Evolutionary conservation across 495 filamentous ascomycete species (phyloP).

Genomic region (Xylaria venustula): DNA sequence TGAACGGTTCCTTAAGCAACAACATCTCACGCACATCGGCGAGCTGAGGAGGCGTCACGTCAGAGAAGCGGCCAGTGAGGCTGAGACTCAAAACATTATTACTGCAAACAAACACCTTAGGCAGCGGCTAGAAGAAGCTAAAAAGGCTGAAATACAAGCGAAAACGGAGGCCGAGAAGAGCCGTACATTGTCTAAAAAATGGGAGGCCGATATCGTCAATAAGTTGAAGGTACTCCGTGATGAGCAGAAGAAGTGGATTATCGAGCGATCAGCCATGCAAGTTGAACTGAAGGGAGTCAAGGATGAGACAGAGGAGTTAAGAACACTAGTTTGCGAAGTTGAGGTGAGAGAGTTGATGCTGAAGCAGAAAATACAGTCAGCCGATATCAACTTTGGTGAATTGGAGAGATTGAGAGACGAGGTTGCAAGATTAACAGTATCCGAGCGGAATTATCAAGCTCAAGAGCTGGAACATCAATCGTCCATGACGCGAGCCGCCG

Average conservation of each 20-base stretch:
- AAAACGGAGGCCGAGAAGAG: conserved; percentile 65
- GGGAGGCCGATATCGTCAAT: conserved; percentile 61
- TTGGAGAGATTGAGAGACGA: conserved; percentile 57
- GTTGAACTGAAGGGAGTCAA: conserved; percentile 51
- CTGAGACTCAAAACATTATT: conserved; percentile 72
- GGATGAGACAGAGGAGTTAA: conserved; percentile 54
- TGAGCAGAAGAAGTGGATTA: conserved; percentile 64
- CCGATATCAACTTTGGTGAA: conserved; percentile 58
- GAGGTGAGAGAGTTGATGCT: conserved; percentile 59
- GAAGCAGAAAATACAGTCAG: conserved; percentile 57
- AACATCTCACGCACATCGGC: conserved; percentile 72
- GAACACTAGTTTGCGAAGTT: conserved; percentile 56
- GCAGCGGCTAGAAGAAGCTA: conserved; percentile 64
- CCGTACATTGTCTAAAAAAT: conserved; percentile 65
- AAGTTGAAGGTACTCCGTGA: conserved; percentile 61
- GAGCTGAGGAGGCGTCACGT: conserved; percentile 67
- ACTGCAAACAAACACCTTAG: conserved; percentile 70
- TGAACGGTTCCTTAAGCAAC: conserved; percentile 72
- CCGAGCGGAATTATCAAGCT: conserved; percentile 57
- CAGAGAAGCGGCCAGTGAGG: conserved; percentile 65
- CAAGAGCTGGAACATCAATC: conserved; percentile 53
- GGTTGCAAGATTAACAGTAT: conserved; percentile 54
- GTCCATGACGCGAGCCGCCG: conserved; percentile 50
- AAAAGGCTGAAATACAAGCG: conserved; percentile 58
- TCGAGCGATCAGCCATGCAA: conserved; percentile 51